phyloP scores from a whole-genome alignment of 208 protist species.

The Crithidia bombi region DNA sequence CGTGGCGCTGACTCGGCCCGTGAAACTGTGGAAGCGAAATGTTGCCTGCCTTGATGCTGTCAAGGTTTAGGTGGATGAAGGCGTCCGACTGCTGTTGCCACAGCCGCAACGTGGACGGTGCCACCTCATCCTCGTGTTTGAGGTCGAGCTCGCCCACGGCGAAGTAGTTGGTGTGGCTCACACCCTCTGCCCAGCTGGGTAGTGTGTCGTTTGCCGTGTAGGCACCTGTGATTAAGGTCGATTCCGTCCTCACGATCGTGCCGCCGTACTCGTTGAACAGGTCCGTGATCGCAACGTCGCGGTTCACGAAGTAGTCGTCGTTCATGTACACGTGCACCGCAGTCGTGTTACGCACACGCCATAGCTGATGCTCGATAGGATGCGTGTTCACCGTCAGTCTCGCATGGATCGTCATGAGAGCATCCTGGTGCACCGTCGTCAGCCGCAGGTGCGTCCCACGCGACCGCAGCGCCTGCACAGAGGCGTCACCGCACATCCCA shows the following conservation, averaged over 20 bases:
- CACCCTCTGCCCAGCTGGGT: slow-evolving; percentile 19
- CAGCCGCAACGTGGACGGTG: not conserved
- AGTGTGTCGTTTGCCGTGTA: slow-evolving; percentile 3
- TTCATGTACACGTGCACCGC: slow-evolving; percentile 71
- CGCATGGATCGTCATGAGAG: slow-evolving; percentile 42
- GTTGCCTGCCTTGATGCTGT: not conserved
- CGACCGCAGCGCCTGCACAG: slow-evolving; percentile 29
- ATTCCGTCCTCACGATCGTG: slow-evolving; percentile 58
- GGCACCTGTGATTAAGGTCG: not conserved
- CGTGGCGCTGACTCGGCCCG: not conserved
- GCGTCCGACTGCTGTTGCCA: slow-evolving; percentile 19
- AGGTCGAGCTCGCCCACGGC: slow-evolving; percentile 28
- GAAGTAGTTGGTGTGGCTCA: slow-evolving; percentile 25
- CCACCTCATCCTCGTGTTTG: slow-evolving; percentile 16
- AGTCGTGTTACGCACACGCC: slow-evolving; percentile 56
- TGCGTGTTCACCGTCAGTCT: slow-evolving; percentile 61
- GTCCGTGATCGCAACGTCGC: slow-evolving; percentile 55
- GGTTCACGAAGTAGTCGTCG: slow-evolving; percentile 82
- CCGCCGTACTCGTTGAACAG: slow-evolving; percentile 69
- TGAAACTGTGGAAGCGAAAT: slow-evolving; percentile 12
- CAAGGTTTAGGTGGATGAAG: slow-evolving; percentile 8
- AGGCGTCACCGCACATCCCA: slow-evolving; percentile 30
- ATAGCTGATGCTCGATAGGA: slow-evolving; percentile 64
- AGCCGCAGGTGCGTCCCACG: slow-evolving; percentile 57
- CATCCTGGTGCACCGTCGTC: slow-evolving; percentile 72